Evolutionary conservation across 2,329 filamentous ascomycete genomes (phyloP).

Genomic region (Scedosporium aurantiacum): DNA sequence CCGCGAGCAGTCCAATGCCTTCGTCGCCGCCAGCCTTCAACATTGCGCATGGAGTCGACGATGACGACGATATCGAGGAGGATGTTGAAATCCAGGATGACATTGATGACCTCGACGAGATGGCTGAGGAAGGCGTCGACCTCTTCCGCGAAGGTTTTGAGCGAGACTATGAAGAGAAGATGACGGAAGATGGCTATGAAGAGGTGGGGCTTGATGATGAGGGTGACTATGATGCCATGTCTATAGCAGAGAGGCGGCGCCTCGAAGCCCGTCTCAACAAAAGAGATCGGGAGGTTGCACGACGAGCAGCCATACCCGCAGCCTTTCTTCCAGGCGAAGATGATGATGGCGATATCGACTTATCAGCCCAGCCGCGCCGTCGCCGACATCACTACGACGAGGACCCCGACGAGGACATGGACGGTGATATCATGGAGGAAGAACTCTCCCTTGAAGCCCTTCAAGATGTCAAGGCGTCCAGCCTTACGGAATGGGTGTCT

Average conservation of each 20-base stretch:
- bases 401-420: conserved; percentile 84
- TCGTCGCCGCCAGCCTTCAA: conserved; percentile 54
- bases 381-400: conserved; percentile 89
- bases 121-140: conserved; percentile 71
- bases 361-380: conserved; percentile 75
- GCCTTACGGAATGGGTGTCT: conserved; percentile 89
- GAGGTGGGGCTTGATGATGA: conserved; percentile 67
- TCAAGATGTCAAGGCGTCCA: conserved; percentile 85
- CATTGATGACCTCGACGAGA: conserved; percentile 68
- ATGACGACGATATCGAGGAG: conserved; percentile 61
- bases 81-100: conserved; percentile 63
- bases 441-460: conserved; percentile 87
- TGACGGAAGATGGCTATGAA: conserved; percentile 53
- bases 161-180: conserved; percentile 56
- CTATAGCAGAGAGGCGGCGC: conserved; percentile 52
- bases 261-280: conserved; percentile 64
- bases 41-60: conserved; percentile 56
- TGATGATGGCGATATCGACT: conserved; percentile 72
- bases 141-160: conserved; percentile 65
- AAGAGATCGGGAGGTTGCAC: conserved; percentile 60
- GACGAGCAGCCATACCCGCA: conserved; percentile 54
- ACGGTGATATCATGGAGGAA: conserved; percentile 88
- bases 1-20: conserved; percentile 52
- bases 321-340: conserved; percentile 74
- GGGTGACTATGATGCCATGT: conserved; percentile 60